These are phyloP conservation scores for Escovopsis sp. DNA, from an alignment of 2,329 filamentous ascomycete genomes.

Conservation along the genomic window DNA sequence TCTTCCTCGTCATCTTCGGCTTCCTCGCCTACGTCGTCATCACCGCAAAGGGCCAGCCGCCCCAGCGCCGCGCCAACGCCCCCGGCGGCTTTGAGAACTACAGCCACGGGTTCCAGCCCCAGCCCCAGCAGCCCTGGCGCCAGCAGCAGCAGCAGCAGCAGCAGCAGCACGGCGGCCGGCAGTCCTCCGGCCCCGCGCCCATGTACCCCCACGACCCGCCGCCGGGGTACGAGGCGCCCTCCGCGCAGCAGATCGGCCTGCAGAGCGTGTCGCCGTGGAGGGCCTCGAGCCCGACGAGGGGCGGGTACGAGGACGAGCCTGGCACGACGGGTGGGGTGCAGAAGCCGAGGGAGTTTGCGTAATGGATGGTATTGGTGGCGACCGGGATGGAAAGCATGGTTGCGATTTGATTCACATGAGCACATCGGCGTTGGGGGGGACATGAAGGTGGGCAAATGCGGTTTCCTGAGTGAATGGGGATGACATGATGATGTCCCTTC, in stretches of 20 bases:
- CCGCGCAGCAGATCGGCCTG: constrained; percentile 15
- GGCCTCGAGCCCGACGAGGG: constrained; percentile 11
- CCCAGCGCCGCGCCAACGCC: constrained; percentile 7
- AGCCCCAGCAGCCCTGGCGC: constrained; percentile 15
- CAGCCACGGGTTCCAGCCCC: constrained; percentile 12
- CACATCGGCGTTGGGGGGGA: constrained; percentile 10
- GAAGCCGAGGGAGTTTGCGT: constrained; percentile 19
- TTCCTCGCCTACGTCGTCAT: constrained; percentile 22
- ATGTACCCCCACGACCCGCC: constrained; percentile 14
- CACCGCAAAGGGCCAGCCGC: constrained; percentile 13
- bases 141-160: constrained; percentile 14
- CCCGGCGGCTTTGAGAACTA: constrained; percentile 6
- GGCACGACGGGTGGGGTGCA: constrained; percentile 15
- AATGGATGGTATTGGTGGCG: background rate
- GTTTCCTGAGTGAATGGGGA: too few relatives aligned
- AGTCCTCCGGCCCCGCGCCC: constrained; percentile 7
- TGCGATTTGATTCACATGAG: background rate
- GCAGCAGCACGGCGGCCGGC: constrained; percentile 9
- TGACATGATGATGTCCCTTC: too few relatives aligned
- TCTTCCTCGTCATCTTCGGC: constrained; percentile 28
- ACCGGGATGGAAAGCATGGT: background rate
- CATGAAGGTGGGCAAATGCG: constrained; percentile 1
- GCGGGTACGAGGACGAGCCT: constrained; percentile 15
- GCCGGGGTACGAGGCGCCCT: constrained; percentile 18
- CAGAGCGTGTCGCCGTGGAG: constrained; percentile 14